Percentiles rank a stretch among this genome's conserved stretches.
These are phyloP conservation scores for Talaromyces thailandensis DNA, from an alignment of 495 filamentous ascomycete species.

Conservation along the genomic window DNA sequence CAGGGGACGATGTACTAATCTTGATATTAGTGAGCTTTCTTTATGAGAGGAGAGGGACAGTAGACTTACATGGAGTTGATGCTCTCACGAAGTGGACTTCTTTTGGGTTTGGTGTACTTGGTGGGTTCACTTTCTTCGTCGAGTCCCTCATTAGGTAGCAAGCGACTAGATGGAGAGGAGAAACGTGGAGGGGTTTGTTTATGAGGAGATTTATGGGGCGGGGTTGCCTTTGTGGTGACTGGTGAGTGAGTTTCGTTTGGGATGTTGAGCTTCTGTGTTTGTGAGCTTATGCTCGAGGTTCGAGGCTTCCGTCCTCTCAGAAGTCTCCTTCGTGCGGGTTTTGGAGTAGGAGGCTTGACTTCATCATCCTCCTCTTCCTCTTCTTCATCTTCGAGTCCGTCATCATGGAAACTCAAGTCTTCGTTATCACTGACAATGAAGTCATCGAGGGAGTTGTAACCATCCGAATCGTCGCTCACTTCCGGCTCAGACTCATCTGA, in stretches of 20 bases:
- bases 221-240: not conserved
- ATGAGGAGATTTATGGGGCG: not conserved
- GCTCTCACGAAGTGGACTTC: conserved; percentile 3
- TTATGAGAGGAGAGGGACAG: no score
- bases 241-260: conserved; percentile 11
- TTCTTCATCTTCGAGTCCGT: conserved; percentile 20
- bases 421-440: conserved; percentile 42
- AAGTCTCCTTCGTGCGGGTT: conserved; percentile 18
- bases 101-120: not conserved
- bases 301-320: conserved; percentile 24
- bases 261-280: conserved; percentile 13
- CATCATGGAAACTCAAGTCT: conserved; percentile 29
- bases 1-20: conserved; percentile 19
- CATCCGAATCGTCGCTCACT: conserved; percentile 17
- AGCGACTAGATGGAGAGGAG: not conserved
- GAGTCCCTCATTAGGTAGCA: not conserved
- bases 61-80: conserved; percentile 7
- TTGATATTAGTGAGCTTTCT: not conserved
- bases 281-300: conserved; percentile 10
- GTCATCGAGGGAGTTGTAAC: conserved; percentile 29
- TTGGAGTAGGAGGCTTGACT: conserved; percentile 14
- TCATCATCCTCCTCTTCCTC: conserved; percentile 13
- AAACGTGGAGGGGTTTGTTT: not conserved
- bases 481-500: conserved; percentile 3
- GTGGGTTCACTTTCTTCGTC: not conserved